Percentiles rank a stretch among this genome's conserved stretches.
Evolutionary conservation across 305 asterid genomes (phyloP).

Genomic region (Fraxinus floribunda): DNA sequence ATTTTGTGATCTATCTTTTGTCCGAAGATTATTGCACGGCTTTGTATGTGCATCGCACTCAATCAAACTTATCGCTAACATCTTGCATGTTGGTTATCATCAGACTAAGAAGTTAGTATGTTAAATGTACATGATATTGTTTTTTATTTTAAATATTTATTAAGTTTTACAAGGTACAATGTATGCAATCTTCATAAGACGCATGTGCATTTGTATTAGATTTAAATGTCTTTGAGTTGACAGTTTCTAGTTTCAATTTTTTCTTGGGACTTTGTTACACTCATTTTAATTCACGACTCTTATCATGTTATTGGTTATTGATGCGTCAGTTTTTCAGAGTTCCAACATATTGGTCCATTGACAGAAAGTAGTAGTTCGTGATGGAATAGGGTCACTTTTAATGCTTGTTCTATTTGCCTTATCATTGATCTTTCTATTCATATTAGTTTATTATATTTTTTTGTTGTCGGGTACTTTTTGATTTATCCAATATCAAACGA

Average conservation of each 20-base stretch:
- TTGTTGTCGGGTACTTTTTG: background rate
- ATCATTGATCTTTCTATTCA: background rate
- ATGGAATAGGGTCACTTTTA: background rate
- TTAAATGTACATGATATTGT: background rate
- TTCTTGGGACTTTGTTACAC: conserved; percentile 14
- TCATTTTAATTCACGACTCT: conserved; percentile 11
- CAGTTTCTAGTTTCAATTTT: conserved; percentile 9
- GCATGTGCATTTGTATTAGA: conserved; percentile 1
- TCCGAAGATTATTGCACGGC: background rate
- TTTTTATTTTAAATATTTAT: background rate
- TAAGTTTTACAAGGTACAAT: conserved; percentile 8
- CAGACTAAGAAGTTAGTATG: background rate
- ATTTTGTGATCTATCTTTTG: background rate
- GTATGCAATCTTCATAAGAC: background rate
- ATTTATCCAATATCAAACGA: background rate
- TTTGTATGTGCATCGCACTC: background rate
- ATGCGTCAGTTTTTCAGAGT: background rate
- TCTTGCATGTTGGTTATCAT: background rate
- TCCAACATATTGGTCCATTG: conserved; percentile 2
- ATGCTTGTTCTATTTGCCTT: background rate
- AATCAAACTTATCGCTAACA: background rate
- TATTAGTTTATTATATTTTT: background rate
- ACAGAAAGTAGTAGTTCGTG: background rate
- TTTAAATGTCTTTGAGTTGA: conserved; percentile 17
- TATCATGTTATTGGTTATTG: background rate